Base-by-base conservation (phyloP, 1,284 basidiomycete genomes). In the Ceratobasidium sp. region DNA sequence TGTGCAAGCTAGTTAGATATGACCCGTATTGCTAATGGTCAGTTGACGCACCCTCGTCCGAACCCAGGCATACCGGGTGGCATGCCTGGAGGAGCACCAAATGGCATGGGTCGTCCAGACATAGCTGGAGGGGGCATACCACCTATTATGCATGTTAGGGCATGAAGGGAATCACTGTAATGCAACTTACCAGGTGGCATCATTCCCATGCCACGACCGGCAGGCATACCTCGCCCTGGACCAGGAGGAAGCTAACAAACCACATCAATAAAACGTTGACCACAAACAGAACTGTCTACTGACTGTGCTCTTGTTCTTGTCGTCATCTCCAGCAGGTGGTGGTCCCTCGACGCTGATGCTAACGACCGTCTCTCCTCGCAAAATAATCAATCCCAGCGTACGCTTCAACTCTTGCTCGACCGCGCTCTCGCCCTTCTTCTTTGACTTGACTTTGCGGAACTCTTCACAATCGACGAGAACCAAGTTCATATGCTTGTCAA, bases 401-500 rank as follows among this genome's bases (percentile, higher is more conserved):
- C 97, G 88, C 82, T 99, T 99, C 84, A 98, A 91, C 82, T 98
- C 96, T 77, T 96, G 93, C 77, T 92, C 88, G 1, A 89, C 87
- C 4, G 90, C 84, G 75, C 90, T 89, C 49, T 69, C 73, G 12
- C 78, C 76, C 80, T 93, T 92, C 82, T 91, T 92, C 82, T 94
- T 93, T 53, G 90, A 90, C 73, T 91, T 87, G 53, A 97, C 88
- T 72, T 91, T 88, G 76, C 95, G 82, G 78, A 97, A 97, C 80
- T 97, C 96, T 81, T 97, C 95, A 78, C 95, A 97, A 75, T 99
- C 96, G 13, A 96, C 94, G 68, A 99, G 83, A 58, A 99, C 97
- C 75, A 99, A 86, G 82, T 99, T 99, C 96, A 99, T 99, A 82
- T 99, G 97, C 77, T 93, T 91, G 84, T 99, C 97, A 78, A 98